Evolutionary conservation across 2,329 filamentous ascomycete genomes (phyloP), one percentile per base, ranked within the genome.

Genomic region (Fusarium sulawesiense): DNA sequence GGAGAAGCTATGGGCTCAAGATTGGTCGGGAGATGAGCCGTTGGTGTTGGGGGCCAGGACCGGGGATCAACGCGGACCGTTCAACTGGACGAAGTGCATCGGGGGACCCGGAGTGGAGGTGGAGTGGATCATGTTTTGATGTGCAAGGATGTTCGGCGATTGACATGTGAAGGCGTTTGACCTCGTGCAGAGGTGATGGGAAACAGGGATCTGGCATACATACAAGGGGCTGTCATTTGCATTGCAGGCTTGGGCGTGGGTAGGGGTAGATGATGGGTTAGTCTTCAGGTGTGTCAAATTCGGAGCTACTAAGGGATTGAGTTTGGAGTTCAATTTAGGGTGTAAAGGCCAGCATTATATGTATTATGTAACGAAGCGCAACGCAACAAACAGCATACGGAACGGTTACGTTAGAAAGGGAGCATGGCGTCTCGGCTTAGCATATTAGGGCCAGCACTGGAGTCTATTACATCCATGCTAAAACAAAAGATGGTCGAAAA

Each of bases 1-100:
- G 44, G 94, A 98, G 83, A 89, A 90, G 74, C 87, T 97, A 18
- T 98, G 95, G 94, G 84, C 85, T 14, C 86, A 85, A 51, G 86
- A 89, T 51, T 80, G 77, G 71, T 75, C 80, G 61, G 80, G 81
- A 45, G 79, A 81, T 29, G 78, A 80, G 54, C 74, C 76, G 49
- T 70, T 76, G 21, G 79, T 75, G 51, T 76, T 78, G 21, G 78
- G 73, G 23, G 66, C 74, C 20, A 74, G 64, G 74, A 75, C 81
- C 53, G 79, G 78, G 48, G 78, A 77, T 58, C 79, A 81, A 58
- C 80, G 83, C 51, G 84, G 85, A 44, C 86, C 86, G 10, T 88
- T 89, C 76, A 86, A 84, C 79, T 89, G 87, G 87, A 83, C 85
- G 4, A 84, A 81, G 73, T 88, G 84, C 76, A 87, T 89, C 64